Percentiles rank a stretch among this genome's conserved stretches.
phyloP scores from a whole-genome alignment of 768 basidiomycete genomes.

The Dendrothele bispora region DNA sequence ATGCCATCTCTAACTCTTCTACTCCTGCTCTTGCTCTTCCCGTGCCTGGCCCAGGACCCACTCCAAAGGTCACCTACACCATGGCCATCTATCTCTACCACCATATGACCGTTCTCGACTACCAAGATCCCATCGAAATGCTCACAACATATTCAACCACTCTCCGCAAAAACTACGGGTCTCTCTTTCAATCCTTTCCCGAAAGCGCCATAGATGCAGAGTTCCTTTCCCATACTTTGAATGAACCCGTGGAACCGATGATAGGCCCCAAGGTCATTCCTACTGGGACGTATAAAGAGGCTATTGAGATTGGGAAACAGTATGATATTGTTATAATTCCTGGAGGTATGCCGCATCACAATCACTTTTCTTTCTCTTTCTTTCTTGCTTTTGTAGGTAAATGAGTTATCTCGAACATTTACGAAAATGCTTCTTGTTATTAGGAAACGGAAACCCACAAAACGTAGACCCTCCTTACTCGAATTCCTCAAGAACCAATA shows the following conservation, averaged over 20 bases:
- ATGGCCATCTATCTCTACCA: too few relatives aligned
- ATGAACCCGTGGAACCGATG: constrained; percentile 18
- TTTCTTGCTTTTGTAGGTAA: too few relatives aligned
- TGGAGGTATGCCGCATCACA: constrained; percentile 20
- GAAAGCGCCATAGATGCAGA: constrained; percentile 17
- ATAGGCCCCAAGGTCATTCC: constrained; percentile 18
- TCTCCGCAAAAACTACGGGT: constrained; percentile 7
- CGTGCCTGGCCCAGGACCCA: too few relatives aligned
- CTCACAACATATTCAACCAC: constrained; percentile 19
- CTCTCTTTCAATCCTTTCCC: constrained; percentile 3
- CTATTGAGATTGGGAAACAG: constrained; percentile 16
- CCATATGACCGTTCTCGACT: too few relatives aligned
- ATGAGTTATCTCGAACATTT: too few relatives aligned
- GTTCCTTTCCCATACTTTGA: constrained; percentile 21
- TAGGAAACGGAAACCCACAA: neutral
- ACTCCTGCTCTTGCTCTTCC: too few relatives aligned
- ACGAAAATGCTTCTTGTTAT: too few relatives aligned
- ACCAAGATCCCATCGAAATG: constrained; percentile 30
- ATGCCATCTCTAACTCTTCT: too few relatives aligned
- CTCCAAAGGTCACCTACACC: too few relatives aligned
- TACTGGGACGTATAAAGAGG: constrained; percentile 22
- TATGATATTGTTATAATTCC: constrained; percentile 29
- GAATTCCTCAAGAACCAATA: constrained; percentile 26
- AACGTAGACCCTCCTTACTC: constrained; percentile 7
- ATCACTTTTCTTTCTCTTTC: too few relatives aligned